These are phyloP conservation scores for Lepidopterella palustris DNA, from an alignment of 495 filamentous ascomycete genomes.

Conservation along the genomic window DNA sequence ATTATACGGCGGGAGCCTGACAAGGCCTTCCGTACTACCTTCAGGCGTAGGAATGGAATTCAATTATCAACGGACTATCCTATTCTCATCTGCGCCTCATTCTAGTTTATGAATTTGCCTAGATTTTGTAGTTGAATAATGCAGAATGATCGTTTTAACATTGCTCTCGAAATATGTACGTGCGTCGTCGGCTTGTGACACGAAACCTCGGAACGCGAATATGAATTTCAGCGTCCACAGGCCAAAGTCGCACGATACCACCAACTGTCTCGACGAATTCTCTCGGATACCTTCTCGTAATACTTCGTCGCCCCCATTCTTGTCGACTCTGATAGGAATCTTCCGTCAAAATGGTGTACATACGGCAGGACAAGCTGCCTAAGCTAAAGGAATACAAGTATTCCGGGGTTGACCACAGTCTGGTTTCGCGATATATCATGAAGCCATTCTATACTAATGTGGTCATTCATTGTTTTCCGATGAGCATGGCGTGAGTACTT, in stretches of 20 bases:
- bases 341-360: conserved; percentile 63
- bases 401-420: conserved; percentile 78
- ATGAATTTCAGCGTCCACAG: too few species aligned
- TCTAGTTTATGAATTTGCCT: background rate
- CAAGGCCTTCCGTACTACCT: background rate
- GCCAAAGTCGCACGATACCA: too few species aligned
- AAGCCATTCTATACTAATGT: conserved; percentile 97
- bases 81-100: too few species aligned
- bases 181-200: conserved; percentile 15
- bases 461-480: conserved; percentile 88
- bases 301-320: background rate
- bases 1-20: background rate
- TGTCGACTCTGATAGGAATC: background rate
- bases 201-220: conserved; percentile 16
- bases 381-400: conserved; percentile 84
- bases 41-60: background rate
- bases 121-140: background rate
- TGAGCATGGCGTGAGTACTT: conserved; percentile 77
- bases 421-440: conserved; percentile 81
- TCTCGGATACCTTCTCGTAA: too few species aligned
- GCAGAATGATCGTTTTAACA: background rate
- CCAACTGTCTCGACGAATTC: too few species aligned
- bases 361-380: conserved; percentile 82
- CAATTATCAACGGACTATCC: too few species aligned
- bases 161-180: conserved; percentile 13